Conservation (phyloP, 768 basidiomycete genomes). For the Naganishia vishniacii region DNA sequence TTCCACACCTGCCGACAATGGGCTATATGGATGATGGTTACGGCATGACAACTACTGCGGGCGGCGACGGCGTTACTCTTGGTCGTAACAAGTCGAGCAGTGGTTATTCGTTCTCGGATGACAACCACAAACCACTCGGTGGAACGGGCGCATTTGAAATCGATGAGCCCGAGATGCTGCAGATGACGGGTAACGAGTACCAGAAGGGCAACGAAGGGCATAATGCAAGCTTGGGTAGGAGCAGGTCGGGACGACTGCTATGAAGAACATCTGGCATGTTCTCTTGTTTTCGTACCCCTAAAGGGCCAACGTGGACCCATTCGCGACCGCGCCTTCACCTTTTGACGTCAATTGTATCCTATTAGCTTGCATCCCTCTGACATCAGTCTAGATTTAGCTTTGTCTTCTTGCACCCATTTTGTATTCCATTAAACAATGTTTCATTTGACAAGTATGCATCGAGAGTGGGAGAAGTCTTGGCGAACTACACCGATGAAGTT, state of each 20-base stretch:
- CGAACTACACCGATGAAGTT: no score
- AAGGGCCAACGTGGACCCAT: neutral
- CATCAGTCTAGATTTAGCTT: no score
- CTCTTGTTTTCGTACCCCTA: neutral
- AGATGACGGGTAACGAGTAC: slow-evolving; percentile 20
- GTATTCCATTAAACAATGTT: no score
- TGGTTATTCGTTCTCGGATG: neutral
- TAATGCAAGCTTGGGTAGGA: slow-evolving; percentile 21
- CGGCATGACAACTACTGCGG: neutral
- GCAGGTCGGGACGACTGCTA: slow-evolving; percentile 21
- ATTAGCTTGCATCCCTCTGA: no score
- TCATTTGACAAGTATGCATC: no score
- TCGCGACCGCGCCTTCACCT: neutral
- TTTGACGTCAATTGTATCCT: neutral
- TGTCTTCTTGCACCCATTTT: no score
- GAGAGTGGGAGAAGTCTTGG: no score
- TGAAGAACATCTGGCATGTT: slow-evolving; percentile 14
- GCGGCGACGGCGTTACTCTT: slow-evolving; percentile 13
- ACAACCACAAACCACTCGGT: slow-evolving; percentile 16
- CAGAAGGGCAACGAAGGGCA: neutral
- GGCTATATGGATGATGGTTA: slow-evolving; percentile 13
- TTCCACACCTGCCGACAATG: slow-evolving; percentile 11
- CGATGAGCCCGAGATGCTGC: slow-evolving; percentile 18
- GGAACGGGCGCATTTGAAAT: slow-evolving; percentile 26
- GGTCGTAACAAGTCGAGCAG: slow-evolving; percentile 12